Evolutionary conservation across 176 grass and related monocot genomes (phyloP).

Genomic region (Raddia distichophylla): DNA sequence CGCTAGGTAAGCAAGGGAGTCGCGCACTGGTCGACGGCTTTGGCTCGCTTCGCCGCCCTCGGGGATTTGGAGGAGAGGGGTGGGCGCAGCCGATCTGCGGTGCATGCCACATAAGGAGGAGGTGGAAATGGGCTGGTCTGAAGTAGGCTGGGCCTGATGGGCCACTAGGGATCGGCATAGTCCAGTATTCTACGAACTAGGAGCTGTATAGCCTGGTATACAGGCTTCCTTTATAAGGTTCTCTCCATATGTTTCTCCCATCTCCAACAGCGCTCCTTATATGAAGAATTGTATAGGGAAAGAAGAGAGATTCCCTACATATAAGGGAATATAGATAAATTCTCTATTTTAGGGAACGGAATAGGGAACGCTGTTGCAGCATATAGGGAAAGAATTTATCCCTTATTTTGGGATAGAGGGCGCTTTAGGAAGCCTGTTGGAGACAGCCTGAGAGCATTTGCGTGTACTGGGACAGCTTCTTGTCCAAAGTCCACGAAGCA

Average conservation of each 20-base stretch:
- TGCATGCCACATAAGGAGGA: no score
- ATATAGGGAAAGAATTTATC: no score
- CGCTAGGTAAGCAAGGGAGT: slow-evolving; percentile 2
- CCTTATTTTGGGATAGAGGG: no score
- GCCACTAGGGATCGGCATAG: neutral
- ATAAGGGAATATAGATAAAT: no score
- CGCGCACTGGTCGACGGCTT: neutral
- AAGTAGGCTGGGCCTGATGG: neutral
- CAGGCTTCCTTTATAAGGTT: no score
- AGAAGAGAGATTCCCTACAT: no score
- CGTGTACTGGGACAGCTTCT: neutral
- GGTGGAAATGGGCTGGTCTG: neutral
- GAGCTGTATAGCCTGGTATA: neutral
- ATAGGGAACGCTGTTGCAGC: no score
- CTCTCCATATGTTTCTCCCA: no score
- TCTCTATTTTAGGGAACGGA: no score
- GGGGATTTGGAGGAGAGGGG: neutral
- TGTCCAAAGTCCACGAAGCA: neutral
- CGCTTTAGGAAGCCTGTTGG: no score
- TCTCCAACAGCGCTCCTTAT: no score
- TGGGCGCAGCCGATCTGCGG: neutral
- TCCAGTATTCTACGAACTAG: neutral
- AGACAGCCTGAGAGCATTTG: neutral
- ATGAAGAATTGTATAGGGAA: no score
- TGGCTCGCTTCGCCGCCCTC: neutral